Evolutionary conservation across 495 filamentous ascomycete genomes (phyloP).

Genomic region (Neohortaea acidophila): DNA sequence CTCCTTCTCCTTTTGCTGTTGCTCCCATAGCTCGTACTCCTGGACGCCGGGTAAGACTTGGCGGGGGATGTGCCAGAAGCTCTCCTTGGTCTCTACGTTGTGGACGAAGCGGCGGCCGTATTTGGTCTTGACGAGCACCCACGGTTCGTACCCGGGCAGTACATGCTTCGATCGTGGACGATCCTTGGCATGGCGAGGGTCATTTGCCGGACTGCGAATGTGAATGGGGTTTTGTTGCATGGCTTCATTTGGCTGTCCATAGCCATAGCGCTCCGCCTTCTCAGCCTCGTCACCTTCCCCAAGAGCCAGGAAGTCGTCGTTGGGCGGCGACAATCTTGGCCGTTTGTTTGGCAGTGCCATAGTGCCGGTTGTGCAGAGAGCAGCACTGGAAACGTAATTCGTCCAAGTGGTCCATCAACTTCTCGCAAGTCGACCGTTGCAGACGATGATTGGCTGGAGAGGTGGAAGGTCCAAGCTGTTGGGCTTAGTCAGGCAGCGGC

Average conservation of each 20-base stretch:
- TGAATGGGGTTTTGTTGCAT: background rate
- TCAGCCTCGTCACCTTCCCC: conserved; percentile 5
- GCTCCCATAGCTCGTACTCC: conserved; percentile 47
- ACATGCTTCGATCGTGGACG: conserved; percentile 63
- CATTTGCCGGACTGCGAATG: conserved; percentile 19
- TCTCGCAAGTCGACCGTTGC: no score
- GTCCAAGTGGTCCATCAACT: no score
- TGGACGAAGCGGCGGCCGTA: conserved; percentile 76
- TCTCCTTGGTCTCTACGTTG: conserved; percentile 66
- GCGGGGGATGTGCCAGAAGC: conserved; percentile 82
- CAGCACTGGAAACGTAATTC: no score
- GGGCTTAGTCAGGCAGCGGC: no score
- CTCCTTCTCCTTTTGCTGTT: conserved; percentile 32
- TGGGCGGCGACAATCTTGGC: conserved; percentile 3
- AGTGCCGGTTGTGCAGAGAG: no score
- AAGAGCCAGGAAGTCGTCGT: conserved; percentile 10
- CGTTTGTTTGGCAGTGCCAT: conserved; percentile 16
- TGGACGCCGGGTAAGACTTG: conserved; percentile 68
- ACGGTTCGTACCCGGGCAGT: conserved; percentile 73
- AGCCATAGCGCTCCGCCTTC: conserved; percentile 21
- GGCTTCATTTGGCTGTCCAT: conserved; percentile 19
- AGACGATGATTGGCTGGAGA: no score
- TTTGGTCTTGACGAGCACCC: conserved; percentile 85
- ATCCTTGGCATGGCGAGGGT: conserved; percentile 49
- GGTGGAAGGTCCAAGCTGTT: background rate